These are phyloP conservation scores for Meyerozyma athensensis DNA, from an alignment of 1,139 yeast genomes.

Conservation along the genomic window DNA sequence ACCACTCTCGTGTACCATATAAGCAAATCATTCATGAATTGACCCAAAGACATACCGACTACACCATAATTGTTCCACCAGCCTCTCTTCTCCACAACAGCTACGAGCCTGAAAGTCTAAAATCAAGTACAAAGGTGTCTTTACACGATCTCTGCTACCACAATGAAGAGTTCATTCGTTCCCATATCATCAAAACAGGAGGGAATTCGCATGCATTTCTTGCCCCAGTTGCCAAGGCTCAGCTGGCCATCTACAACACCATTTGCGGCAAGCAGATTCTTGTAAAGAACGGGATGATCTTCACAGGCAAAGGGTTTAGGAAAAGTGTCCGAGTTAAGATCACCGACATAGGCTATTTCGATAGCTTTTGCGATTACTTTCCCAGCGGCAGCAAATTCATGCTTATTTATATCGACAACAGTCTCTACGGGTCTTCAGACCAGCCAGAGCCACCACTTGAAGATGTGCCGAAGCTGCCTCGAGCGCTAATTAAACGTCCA, in stretches of 20 bases:
- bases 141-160: slow-evolving; percentile 54
- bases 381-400: slow-evolving; percentile 48
- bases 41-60: slow-evolving; percentile 39
- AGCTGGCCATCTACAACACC: slow-evolving; percentile 49
- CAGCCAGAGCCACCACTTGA: slow-evolving; percentile 5
- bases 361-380: slow-evolving; percentile 43
- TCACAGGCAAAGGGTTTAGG: slow-evolving; percentile 56
- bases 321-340: slow-evolving; percentile 43
- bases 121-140: slow-evolving; percentile 24
- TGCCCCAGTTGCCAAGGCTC: slow-evolving; percentile 36
- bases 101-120: slow-evolving; percentile 44
- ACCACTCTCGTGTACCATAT: slow-evolving; percentile 47
- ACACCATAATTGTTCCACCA: slow-evolving; percentile 60
- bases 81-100: slow-evolving; percentile 45
- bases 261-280: slow-evolving; percentile 55
- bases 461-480: neutral
- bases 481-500: neutral
- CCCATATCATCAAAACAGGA: slow-evolving; percentile 55
- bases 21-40: slow-evolving; percentile 43
- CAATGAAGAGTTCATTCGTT: slow-evolving; percentile 61
- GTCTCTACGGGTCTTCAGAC: slow-evolving; percentile 38
- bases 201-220: slow-evolving; percentile 28
- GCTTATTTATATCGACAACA: slow-evolving; percentile 48
- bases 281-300: slow-evolving; percentile 51
- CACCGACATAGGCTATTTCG: slow-evolving; percentile 36